These are phyloP conservation scores for Eremothecium coryli DNA, from an alignment of 1,139 yeast species.

Conservation along the genomic window DNA sequence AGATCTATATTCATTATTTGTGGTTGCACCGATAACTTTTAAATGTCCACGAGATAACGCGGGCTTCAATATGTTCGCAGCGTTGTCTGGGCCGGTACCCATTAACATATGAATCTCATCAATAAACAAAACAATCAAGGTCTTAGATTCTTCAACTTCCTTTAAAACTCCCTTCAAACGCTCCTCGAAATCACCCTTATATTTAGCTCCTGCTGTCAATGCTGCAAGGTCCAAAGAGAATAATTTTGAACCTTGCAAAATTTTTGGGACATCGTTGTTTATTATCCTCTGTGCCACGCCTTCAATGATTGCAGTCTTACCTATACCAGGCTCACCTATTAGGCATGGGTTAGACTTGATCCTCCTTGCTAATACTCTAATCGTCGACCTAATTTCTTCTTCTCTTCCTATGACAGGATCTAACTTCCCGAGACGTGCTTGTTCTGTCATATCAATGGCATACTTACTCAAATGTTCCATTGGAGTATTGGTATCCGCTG, in stretches of 20 bases:
- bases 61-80: conserved; percentile 93
- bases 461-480: conserved; percentile 81
- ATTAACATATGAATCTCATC: conserved; percentile 98
- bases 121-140: conserved; percentile 78
- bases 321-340: conserved; percentile 99
- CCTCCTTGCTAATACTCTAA: conserved; percentile 88
- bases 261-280: conserved; percentile 89
- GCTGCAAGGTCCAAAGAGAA: conserved; percentile 92
- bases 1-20: conserved; percentile 87
- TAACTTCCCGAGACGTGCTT: conserved; percentile 86
- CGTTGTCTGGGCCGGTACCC: conserved; percentile 95
- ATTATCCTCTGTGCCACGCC: conserved; percentile 97
- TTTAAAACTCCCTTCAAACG: conserved; percentile 91
- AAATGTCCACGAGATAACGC: conserved; percentile 93
- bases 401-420: conserved; percentile 99
- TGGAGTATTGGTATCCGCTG: conserved; percentile 81
- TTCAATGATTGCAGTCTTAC: conserved; percentile 95
- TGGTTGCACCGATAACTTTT: conserved; percentile 98
- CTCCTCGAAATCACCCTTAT: conserved; percentile 98
- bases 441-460: conserved; percentile 86
- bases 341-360: conserved; percentile 93
- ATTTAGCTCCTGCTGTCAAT: conserved; percentile 95
- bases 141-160: conserved; percentile 84
- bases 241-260: conserved; percentile 67
- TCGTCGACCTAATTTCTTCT: conserved; percentile 92